These are phyloP conservation scores for Coniophora puteana DNA, from an alignment of 1,284 basidiomycete genomes.

Conservation along the genomic window DNA sequence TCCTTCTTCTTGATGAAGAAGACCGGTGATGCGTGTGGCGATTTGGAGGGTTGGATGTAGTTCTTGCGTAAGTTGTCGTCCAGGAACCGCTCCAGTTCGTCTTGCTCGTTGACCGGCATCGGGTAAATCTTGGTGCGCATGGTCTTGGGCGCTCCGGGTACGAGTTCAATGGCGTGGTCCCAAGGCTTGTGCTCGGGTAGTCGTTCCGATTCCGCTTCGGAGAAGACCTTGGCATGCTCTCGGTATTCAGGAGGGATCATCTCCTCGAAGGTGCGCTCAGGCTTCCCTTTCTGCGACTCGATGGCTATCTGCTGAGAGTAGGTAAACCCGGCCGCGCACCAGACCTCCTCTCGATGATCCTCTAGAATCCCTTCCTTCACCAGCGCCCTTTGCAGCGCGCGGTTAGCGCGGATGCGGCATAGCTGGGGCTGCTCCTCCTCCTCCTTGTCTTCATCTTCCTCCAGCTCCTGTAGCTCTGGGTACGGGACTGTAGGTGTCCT, in stretches of 20 bases:
- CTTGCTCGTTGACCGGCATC: slow-evolving; percentile 21
- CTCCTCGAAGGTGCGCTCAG: neutral
- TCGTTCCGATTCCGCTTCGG: slow-evolving; percentile 20
- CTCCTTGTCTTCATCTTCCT: no score
- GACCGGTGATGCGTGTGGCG: slow-evolving; percentile 30
- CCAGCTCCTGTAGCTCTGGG: no score
- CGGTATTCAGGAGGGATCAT: neutral
- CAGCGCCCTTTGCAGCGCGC: no score
- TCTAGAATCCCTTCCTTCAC: no score
- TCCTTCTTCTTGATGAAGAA: slow-evolving; percentile 45
- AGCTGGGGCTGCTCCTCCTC: no score
- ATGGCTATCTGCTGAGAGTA: neutral
- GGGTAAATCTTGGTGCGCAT: slow-evolving; percentile 25
- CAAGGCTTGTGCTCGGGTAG: slow-evolving; percentile 18
- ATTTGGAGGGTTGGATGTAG: slow-evolving; percentile 29
- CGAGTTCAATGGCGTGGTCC: slow-evolving; percentile 29
- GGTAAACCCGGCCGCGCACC: neutral
- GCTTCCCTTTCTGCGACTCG: neutral
- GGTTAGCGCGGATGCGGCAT: no score
- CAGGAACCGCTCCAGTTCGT: slow-evolving; percentile 26
- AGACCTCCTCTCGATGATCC: no score
- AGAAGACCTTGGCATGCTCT: neutral
- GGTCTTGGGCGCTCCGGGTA: slow-evolving; percentile 14
- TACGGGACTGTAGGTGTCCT: no score
- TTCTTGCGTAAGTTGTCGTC: slow-evolving; percentile 28